phyloP scores from a whole-genome alignment of 2,329 filamentous ascomycete genomes.

The Aschersonia sp. region DNA sequence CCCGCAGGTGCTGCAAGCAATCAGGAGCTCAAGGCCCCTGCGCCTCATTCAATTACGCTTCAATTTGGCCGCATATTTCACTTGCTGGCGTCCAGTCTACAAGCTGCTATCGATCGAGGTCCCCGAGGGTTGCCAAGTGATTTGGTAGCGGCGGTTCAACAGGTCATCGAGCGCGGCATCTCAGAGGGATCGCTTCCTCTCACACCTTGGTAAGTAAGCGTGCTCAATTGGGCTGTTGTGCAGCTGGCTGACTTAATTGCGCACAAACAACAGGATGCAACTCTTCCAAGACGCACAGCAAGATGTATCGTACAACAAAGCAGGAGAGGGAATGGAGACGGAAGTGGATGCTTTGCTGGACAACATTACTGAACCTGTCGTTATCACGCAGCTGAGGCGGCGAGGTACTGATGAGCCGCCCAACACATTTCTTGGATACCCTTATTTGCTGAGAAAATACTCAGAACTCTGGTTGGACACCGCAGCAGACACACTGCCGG shows the following conservation, averaged over 20 bases:
- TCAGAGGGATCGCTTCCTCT: constrained; percentile 13
- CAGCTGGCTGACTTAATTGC: no score
- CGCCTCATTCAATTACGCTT: constrained; percentile 5
- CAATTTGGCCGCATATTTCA: constrained; percentile 11
- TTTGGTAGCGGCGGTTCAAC: constrained; percentile 13
- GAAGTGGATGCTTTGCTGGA: constrained; percentile 15
- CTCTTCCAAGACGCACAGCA: constrained; percentile 6
- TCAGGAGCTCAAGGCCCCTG: not conserved
- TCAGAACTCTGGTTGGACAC: constrained; percentile 18
- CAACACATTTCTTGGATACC: constrained; percentile 11
- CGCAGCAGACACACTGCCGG: constrained; percentile 9
- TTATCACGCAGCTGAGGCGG: constrained; percentile 16
- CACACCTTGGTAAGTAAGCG: constrained; percentile 16
- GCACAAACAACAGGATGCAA: constrained; percentile 10
- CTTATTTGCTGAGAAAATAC: constrained; percentile 14
- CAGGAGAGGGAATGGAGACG: constrained; percentile 11
- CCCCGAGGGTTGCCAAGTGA: constrained; percentile 12
- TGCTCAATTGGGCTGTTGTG: no score
- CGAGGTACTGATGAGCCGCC: constrained; percentile 10
- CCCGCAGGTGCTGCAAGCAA: not conserved
- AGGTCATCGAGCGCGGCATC: constrained; percentile 11
- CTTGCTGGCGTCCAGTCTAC: constrained; percentile 8
- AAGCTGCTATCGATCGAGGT: constrained; percentile 4
- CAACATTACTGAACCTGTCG: constrained; percentile 10
- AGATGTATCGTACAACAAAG: not conserved